Conservation (phyloP, 768 basidiomycete species). For the Dendrothele bispora region DNA sequence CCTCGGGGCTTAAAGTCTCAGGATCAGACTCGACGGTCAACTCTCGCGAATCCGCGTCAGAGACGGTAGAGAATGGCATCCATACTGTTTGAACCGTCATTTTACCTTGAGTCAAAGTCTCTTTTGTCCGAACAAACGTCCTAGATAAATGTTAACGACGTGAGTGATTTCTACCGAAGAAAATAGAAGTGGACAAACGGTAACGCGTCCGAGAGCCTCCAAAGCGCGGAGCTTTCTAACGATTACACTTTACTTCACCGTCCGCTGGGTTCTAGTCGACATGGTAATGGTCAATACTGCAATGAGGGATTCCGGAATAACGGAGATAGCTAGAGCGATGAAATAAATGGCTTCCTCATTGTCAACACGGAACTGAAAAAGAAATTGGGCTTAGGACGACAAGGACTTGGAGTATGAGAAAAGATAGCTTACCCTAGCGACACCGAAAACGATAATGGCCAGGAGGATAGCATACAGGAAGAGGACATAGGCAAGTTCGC, state of each 20-base stretch:
- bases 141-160: constrained; percentile 13
- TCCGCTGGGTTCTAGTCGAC: constrained; percentile 54
- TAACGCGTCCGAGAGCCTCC: constrained; percentile 60
- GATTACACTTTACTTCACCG: constrained; percentile 59
- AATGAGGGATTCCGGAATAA: constrained; percentile 42
- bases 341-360: constrained; percentile 11
- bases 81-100: constrained; percentile 42
- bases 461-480: constrained; percentile 35
- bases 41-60: constrained; percentile 22
- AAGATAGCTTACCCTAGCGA: constrained; percentile 12
- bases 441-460: constrained; percentile 38
- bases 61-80: constrained; percentile 29
- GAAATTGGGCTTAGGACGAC: background rate
- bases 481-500: constrained; percentile 34
- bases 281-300: constrained; percentile 58
- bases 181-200: constrained; percentile 20
- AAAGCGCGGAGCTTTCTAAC: constrained; percentile 64
- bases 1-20: constrained; percentile 33
- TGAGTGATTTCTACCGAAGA: background rate
- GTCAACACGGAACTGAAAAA: background rate
- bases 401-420: background rate
- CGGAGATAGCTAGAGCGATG: constrained; percentile 38
- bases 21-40: constrained; percentile 31
- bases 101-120: constrained; percentile 51
- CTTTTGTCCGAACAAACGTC: constrained; percentile 66